Percentiles rank a stretch among this genome's conserved stretches.
Evolutionary conservation across 208 protist genomes (phyloP).

Genomic region (Crithidia mellificae): DNA sequence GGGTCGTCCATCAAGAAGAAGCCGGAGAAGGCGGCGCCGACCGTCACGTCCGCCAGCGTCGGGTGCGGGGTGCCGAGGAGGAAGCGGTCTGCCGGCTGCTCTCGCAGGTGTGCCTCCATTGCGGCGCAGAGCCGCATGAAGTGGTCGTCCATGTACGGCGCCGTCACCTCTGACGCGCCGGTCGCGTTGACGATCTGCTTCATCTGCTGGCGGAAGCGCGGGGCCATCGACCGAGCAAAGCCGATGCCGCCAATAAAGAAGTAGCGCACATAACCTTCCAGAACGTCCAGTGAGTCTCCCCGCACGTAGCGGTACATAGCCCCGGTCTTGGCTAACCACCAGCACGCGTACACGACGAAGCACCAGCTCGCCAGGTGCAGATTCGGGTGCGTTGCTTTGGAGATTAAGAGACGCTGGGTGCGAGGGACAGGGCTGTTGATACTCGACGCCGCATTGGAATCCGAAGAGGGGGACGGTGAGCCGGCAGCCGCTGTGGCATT

Average conservation of each 20-base stretch:
- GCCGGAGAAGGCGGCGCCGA: constrained; percentile 71
- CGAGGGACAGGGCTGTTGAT: neutral
- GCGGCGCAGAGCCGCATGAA: constrained; percentile 73
- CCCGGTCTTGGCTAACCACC: constrained; percentile 80
- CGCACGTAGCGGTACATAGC: constrained; percentile 79
- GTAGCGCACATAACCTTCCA: constrained; percentile 77
- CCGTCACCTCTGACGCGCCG: constrained; percentile 68
- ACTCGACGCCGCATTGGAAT: neutral
- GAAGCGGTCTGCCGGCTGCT: constrained; percentile 43
- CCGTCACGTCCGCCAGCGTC: constrained; percentile 80
- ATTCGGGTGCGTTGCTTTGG: constrained; percentile 68
- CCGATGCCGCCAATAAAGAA: constrained; percentile 64
- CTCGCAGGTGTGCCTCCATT: constrained; percentile 69
- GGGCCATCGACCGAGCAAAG: constrained; percentile 44
- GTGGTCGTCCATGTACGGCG: constrained; percentile 81
- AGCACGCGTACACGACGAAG: constrained; percentile 73
- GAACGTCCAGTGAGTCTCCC: constrained; percentile 52
- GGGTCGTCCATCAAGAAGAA: constrained; percentile 83
- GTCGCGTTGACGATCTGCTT: constrained; percentile 44
- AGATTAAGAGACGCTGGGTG: constrained; percentile 46
- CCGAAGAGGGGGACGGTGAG: no score
- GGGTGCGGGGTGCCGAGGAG: constrained; percentile 84
- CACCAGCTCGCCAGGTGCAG: constrained; percentile 72
- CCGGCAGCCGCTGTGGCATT: no score
- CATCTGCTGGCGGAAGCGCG: constrained; percentile 60